Percentiles rank a stretch among this genome's conserved stretches.
Conservation (phyloP, 768 basidiomycete genomes). For the Leccinum arenicola region DNA sequence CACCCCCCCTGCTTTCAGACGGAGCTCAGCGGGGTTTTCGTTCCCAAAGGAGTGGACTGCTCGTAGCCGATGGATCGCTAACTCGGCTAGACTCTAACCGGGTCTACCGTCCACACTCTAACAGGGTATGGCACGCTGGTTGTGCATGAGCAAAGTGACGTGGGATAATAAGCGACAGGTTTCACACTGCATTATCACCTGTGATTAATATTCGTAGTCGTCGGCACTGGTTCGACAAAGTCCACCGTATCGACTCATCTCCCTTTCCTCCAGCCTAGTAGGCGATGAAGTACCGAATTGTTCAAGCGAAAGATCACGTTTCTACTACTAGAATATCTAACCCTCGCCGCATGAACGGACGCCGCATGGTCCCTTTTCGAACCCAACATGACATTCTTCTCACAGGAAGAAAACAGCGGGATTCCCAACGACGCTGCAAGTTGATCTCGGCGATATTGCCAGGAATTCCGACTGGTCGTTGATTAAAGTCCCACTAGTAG, state of each 20-base stretch:
- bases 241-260: not conserved
- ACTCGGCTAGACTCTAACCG: too few species aligned
- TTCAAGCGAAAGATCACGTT: not conserved
- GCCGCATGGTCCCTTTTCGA: not conserved
- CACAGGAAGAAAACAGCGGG: not conserved
- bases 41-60: too few species aligned
- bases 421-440: not conserved
- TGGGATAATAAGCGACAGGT: conserved; percentile 9
- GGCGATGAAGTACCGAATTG: not conserved
- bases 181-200: not conserved
- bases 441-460: not conserved
- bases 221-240: not conserved
- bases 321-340: not conserved
- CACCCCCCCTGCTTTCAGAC: too few species aligned
- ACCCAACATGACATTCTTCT: not conserved
- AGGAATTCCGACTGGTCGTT: not conserved
- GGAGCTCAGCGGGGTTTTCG: too few species aligned
- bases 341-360: not conserved
- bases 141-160: conserved; percentile 24
- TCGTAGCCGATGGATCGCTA: too few species aligned
- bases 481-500: not conserved
- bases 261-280: not conserved
- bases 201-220: too few species aligned
- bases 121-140: conserved; percentile 3
- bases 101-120: not conserved